These are phyloP conservation scores for Suillus variegatus DNA, from an alignment of 768 basidiomycete genomes.

Conservation along the genomic window DNA sequence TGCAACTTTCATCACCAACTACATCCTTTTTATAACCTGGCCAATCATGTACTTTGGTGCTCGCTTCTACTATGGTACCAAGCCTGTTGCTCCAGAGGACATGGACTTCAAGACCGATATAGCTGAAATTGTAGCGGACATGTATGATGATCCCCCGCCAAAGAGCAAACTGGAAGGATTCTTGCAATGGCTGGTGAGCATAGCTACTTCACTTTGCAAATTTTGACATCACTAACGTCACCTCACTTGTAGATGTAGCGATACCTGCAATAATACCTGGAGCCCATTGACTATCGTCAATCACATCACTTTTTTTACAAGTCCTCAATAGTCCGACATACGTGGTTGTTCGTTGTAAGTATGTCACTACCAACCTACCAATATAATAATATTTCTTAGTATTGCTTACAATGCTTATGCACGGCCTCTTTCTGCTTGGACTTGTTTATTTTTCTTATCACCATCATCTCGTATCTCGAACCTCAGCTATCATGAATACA, in stretches of 20 bases:
- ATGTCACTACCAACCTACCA: not conserved
- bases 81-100: conserved; percentile 44
- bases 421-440: too few relatives aligned
- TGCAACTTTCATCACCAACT: conserved; percentile 81
- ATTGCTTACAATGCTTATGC: too few relatives aligned
- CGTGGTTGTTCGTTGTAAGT: not conserved
- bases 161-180: conserved; percentile 65
- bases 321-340: not conserved
- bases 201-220: not conserved
- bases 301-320: not conserved
- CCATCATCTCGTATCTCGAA: too few relatives aligned
- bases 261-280: not conserved
- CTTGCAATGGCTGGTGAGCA: conserved; percentile 79
- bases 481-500: too few relatives aligned
- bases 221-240: not conserved
- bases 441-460: too few relatives aligned
- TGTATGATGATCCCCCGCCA: conserved; percentile 72
- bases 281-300: not conserved
- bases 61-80: conserved; percentile 42
- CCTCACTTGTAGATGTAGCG: conserved; percentile 3
- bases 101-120: conserved; percentile 86
- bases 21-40: conserved; percentile 69
- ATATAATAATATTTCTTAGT: too few relatives aligned
- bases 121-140: conserved; percentile 68
- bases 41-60: conserved; percentile 69